These are phyloP conservation scores for Westerdykella aurantiaca DNA, from an alignment of 2,329 filamentous ascomycete genomes.

Conservation along the genomic window DNA sequence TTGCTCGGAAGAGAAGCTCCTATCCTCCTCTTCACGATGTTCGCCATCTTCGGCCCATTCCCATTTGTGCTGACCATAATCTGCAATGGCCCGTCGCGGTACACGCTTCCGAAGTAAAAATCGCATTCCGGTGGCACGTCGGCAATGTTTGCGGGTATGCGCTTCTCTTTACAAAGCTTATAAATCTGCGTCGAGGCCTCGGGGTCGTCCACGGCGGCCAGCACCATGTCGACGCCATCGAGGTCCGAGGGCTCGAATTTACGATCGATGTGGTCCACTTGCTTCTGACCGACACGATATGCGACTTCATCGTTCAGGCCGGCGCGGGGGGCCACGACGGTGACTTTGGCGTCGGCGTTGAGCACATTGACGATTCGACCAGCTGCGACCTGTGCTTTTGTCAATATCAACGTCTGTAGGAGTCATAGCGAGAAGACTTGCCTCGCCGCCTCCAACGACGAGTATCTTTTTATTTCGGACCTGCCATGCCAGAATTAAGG, in stretches of 20 bases:
- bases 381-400: constrained; percentile 71
- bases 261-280: constrained; percentile 76
- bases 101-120: constrained; percentile 95
- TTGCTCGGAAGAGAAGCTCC: constrained; percentile 69
- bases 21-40: constrained; percentile 77
- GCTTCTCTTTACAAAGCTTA: constrained; percentile 82
- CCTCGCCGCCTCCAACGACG: constrained; percentile 94
- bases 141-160: constrained; percentile 88
- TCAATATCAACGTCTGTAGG: constrained; percentile 29
- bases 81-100: constrained; percentile 90
- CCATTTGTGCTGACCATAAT: constrained; percentile 99
- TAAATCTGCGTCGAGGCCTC: constrained; percentile 85
- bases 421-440: constrained; percentile 40
- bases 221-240: constrained; percentile 75
- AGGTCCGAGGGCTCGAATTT: constrained; percentile 83
- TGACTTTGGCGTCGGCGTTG: constrained; percentile 88
- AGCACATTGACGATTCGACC: constrained; percentile 90
- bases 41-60: constrained; percentile 86
- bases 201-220: constrained; percentile 90
- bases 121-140: constrained; percentile 96
- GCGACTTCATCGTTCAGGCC: constrained; percentile 87
- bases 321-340: constrained; percentile 70
- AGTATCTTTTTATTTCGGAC: constrained; percentile 81
- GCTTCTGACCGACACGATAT: constrained; percentile 66
- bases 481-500: constrained; percentile 93